These are phyloP conservation scores for Nephelium lappaceum DNA, from an alignment of 345 rosid species.

Conservation along the genomic window DNA sequence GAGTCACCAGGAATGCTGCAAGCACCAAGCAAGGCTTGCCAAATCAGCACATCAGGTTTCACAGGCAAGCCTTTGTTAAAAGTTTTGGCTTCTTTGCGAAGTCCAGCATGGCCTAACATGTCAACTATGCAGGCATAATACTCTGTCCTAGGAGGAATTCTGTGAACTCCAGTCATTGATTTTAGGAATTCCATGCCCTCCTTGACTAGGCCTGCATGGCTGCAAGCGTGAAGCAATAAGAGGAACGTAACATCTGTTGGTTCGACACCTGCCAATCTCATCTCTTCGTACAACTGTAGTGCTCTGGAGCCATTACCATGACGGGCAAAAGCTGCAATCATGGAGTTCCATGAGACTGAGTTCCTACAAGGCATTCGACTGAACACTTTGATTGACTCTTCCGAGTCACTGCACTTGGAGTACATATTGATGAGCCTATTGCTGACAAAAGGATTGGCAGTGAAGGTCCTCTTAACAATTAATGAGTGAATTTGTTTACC, in stretches of 20 bases:
- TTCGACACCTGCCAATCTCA: conserved; percentile 54
- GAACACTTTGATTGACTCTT: conserved; percentile 68
- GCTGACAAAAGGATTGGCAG: conserved; percentile 58
- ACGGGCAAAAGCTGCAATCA: conserved; percentile 87
- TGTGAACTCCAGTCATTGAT: conserved; percentile 62
- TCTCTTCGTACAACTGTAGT: conserved; percentile 62
- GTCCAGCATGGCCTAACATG: conserved; percentile 90
- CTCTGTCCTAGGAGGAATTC: conserved; percentile 65
- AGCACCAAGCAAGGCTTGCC: conserved; percentile 94
- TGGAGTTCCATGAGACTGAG: conserved; percentile 88
- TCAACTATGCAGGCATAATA: conserved; percentile 83
- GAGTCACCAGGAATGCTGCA: conserved; percentile 71
- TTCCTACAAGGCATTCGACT: conserved; percentile 54
- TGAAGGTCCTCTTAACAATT: conserved; percentile 61
- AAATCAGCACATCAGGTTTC: conserved; percentile 54
- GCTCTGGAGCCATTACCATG: conserved; percentile 70
- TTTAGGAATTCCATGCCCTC: conserved; percentile 73
- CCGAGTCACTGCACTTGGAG: conserved; percentile 79
- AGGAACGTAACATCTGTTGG: conserved; percentile 91
- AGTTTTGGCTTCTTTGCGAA: conserved; percentile 62
- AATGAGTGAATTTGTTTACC: conserved; percentile 88
- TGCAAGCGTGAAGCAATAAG: conserved; percentile 89
- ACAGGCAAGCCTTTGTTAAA: conserved; percentile 52
- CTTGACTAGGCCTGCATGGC: conserved; percentile 77
- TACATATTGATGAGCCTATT: conserved; percentile 93